Evolutionary conservation across 495 filamentous ascomycete genomes (phyloP), one percentile per base, ranked within the genome.

Genomic region (Xylaria telfairii): DNA sequence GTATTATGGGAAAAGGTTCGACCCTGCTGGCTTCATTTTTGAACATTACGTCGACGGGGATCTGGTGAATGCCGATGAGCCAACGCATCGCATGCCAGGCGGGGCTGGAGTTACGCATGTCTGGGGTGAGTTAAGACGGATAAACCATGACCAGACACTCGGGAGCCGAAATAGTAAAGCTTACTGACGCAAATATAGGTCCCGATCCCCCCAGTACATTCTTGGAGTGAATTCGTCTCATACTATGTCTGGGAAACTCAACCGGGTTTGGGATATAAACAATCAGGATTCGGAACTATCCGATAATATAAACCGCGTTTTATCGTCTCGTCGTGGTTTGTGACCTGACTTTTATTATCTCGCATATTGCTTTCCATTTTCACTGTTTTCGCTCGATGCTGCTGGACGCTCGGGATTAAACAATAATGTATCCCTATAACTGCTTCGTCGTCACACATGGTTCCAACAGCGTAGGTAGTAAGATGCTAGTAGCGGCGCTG

Each of bases 11-110:
- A 32, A 13, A 12, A 85, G 83, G 83, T 85, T 86, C 66, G 91
- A 94, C 77, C 86, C 88, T 0, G 85, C 83, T n/a, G 81, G 85
- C 4, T 88, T 87, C 68, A 88, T 89, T 59, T 73, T 89, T 72
- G 90, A 93, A 80, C 86, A 90, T 73, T 90, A 91, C 53, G 88
- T 90, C 28, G 92, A 94, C 76, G 88, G 92, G 21, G 91, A 92
- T 68, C 80, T 92, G 73, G 87, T 93, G 56, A 85, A 90, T 69
- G 86, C 87, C 54, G 81, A 83, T 17, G 88, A 88, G 71, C 88
- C 87, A 2, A 87, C 84, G 2, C 80, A 82, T 61, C 76, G 67
- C 37, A 80, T 72, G n/a, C 76, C 81, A 66, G 81, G 80, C 5
- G 77, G 77, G 30, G 82, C 81, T 6, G 84, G 79, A 51, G 83